phyloP scores from a whole-genome alignment of 306 rosid genomes.

The Oemleria cerasiformis region DNA sequence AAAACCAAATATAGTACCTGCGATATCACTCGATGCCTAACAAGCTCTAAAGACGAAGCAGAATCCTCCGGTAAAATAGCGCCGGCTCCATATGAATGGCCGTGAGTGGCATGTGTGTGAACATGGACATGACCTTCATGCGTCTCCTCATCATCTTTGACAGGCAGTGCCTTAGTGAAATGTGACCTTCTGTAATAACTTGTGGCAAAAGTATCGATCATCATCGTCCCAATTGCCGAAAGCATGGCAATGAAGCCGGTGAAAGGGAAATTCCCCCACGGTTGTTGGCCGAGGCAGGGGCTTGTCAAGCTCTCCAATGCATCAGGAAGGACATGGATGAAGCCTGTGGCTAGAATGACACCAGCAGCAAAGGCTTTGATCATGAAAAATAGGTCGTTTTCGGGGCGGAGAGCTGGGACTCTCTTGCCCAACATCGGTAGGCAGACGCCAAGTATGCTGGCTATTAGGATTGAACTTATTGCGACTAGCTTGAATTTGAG shows the following conservation, averaged over 20 bases:
- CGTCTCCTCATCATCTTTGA: conserved; percentile 29
- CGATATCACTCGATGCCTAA: conserved; percentile 71
- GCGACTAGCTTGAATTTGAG: conserved; percentile 49
- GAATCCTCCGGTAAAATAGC: neutral
- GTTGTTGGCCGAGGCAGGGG: conserved; percentile 45
- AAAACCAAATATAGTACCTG: conserved; percentile 46
- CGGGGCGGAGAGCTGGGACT: conserved; percentile 32
- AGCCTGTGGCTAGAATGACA: conserved; percentile 68
- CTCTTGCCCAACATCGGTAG: conserved; percentile 47
- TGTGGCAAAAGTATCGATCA: conserved; percentile 52
- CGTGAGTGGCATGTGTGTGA: conserved; percentile 91
- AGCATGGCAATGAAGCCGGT: conserved; percentile 63
- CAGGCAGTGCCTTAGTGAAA: conserved; percentile 29
- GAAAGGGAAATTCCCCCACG: conserved; percentile 64
- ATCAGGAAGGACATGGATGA: conserved; percentile 62
- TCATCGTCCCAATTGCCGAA: conserved; percentile 50
- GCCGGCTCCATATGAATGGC: conserved; percentile 80
- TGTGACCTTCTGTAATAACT: conserved; percentile 44
- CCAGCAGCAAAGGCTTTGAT: conserved; percentile 70
- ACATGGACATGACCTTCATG: conserved; percentile 84
- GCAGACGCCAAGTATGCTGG: conserved; percentile 46
- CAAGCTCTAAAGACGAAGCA: conserved; percentile 33
- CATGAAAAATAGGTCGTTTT: conserved; percentile 40
- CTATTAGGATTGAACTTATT: conserved; percentile 40
- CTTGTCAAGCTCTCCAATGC: conserved; percentile 46